Evolutionary conservation across 2,329 filamentous ascomycete genomes (phyloP).

Genomic region (Xylariomycetidae sp.): DNA sequence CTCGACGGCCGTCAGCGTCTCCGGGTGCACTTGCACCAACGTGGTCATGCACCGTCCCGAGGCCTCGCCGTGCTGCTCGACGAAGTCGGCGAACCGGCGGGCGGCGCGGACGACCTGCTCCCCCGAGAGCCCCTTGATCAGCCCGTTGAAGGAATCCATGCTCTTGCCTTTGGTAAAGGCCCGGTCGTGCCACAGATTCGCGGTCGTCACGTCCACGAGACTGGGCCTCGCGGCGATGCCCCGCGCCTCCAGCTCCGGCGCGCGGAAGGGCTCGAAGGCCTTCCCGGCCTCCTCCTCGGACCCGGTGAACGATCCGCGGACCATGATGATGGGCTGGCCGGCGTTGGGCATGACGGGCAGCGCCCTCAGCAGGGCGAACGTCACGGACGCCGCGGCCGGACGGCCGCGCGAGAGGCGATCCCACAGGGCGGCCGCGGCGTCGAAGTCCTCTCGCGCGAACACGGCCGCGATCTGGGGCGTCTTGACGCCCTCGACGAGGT

Average conservation of each 20-base stretch:
- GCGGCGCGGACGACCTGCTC: neutral
- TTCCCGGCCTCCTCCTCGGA: constrained; percentile 1
- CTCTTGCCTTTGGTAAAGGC: constrained; percentile 1
- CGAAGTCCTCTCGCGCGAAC: constrained; percentile 11
- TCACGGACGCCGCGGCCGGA: neutral
- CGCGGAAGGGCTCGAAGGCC: constrained; percentile 1
- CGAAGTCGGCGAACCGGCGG: constrained; percentile 2
- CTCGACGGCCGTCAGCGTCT: neutral
- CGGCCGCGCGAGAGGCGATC: neutral
- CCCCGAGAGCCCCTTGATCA: constrained; percentile 1
- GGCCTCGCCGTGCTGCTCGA: constrained; percentile 1
- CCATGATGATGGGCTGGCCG: constrained; percentile 1
- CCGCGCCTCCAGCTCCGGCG: neutral
- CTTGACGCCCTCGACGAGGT: neutral
- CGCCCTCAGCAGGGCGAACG: constrained; percentile 13
- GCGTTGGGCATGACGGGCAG: constrained; percentile 1
- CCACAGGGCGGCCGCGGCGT: constrained; percentile 2
- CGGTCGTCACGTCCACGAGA: neutral
- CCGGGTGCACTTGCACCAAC: constrained; percentile 1
- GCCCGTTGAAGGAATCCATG: constrained; percentile 4
- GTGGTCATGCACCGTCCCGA: neutral
- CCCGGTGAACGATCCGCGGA: constrained; percentile 1
- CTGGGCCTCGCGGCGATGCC: constrained; percentile 1
- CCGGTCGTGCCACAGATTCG: constrained; percentile 3
- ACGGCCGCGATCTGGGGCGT: neutral